Evolutionary conservation across 257 asterid species (phyloP).

Genomic region (Solanum commersonii): DNA sequence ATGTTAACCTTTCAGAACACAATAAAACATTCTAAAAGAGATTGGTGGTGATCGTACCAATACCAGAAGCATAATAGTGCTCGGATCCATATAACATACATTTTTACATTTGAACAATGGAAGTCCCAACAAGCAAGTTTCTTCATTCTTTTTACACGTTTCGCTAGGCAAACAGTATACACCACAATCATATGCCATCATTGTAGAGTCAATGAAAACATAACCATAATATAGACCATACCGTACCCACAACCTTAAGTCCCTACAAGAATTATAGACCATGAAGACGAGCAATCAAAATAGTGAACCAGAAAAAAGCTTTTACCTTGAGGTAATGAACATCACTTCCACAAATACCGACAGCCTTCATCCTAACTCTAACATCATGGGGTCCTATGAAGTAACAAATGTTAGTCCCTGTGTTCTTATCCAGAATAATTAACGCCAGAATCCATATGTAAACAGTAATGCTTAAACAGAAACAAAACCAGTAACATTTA

Average conservation of each 20-base stretch:
- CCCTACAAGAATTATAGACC: neutral
- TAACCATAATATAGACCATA: neutral
- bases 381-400: constrained; percentile 70
- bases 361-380: constrained; percentile 88
- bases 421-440: neutral
- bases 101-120: neutral
- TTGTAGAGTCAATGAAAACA: neutral
- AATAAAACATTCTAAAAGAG: neutral
- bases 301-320: neutral
- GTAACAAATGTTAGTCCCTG: neutral
- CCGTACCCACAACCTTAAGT: neutral
- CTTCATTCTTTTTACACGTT: neutral
- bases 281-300: neutral
- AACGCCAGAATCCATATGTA: neutral
- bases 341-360: constrained; percentile 98
- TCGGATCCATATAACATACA: neutral
- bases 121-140: neutral
- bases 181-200: neutral
- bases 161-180: neutral
- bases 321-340: constrained; percentile 85
- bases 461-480: neutral
- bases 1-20: neutral
- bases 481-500: neutral
- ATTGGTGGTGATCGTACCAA: neutral
- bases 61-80: neutral